A percentile compares a stretch with the other conserved stretches of the same genome.
Evolutionary conservation across 2,329 filamentous ascomycete species (phyloP).

Genomic region (Diplodia intermedia): DNA sequence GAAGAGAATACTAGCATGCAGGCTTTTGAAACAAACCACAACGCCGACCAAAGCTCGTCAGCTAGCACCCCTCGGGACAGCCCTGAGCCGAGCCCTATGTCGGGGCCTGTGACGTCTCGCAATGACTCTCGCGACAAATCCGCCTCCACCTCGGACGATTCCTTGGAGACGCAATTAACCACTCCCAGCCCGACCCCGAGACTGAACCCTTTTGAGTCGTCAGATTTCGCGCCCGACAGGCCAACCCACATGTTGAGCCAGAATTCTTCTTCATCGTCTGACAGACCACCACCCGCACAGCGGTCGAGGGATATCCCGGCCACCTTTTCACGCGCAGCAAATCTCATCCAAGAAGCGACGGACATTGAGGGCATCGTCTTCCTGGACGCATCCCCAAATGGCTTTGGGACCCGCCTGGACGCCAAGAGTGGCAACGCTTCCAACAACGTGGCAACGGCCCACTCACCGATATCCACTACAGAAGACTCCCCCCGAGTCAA

Average conservation of each 20-base stretch:
- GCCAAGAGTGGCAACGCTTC: background rate
- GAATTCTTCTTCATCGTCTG: background rate
- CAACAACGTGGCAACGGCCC: background rate
- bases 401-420: background rate
- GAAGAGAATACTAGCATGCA: slow-evolving; percentile 21
- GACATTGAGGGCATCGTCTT: slow-evolving; percentile 49
- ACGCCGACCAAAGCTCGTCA: background rate
- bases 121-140: background rate
- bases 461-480: background rate
- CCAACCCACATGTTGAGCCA: background rate
- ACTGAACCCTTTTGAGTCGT: background rate
- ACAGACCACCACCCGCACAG: background rate
- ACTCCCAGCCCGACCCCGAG: background rate
- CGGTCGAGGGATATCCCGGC: background rate
- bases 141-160: slow-evolving; percentile 8
- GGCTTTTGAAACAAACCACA: background rate
- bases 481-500: background rate
- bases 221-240: no score
- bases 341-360: slow-evolving; percentile 48
- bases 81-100: background rate
- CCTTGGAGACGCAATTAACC: slow-evolving; percentile 6
- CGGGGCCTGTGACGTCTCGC: background rate
- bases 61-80: background rate
- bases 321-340: slow-evolving; percentile 45
- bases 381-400: slow-evolving; percentile 41